These are phyloP conservation scores for Hanseniaspora singularis DNA, from an alignment of 805 yeast species.

Conservation along the genomic window DNA sequence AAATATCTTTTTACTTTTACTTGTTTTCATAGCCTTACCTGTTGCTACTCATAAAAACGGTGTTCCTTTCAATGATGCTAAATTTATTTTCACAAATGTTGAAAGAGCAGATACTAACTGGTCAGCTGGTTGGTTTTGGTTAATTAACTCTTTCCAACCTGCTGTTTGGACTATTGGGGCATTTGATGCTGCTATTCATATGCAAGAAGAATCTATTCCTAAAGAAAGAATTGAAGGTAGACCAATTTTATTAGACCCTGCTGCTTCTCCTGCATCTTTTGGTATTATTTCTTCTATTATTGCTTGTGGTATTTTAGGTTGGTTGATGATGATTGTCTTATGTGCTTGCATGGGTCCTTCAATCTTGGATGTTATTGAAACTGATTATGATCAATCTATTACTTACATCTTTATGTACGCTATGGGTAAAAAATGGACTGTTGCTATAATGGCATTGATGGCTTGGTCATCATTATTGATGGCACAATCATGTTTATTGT, in stretches of 20 bases:
- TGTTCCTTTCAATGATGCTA: conserved; percentile 35
- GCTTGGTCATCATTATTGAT: conserved; percentile 51
- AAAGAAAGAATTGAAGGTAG: conserved; percentile 33
- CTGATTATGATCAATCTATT: conserved; percentile 47
- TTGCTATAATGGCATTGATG: conserved; percentile 48
- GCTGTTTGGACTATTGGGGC: conserved; percentile 70
- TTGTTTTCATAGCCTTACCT: conserved; percentile 49
- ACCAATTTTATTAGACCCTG: conserved; percentile 14
- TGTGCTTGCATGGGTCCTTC: conserved; percentile 44
- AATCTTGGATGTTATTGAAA: conserved; percentile 32
- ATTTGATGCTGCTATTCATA: conserved; percentile 59
- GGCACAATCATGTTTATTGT: conserved; percentile 26
- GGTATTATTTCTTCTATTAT: conserved; percentile 51
- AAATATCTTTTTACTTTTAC: conserved; percentile 38
- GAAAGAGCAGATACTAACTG: conserved; percentile 41
- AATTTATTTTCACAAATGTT: conserved; percentile 43
- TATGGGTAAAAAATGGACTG: conserved; percentile 52
- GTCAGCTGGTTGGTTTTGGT: conserved; percentile 47
- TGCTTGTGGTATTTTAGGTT: conserved; percentile 48
- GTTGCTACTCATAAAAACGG: conserved; percentile 31
- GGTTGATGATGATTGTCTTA: conserved; percentile 40
- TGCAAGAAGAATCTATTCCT: conserved; percentile 58
- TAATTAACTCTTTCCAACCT: conserved; percentile 45
- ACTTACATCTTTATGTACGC: conserved; percentile 54
- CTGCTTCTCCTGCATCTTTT: conserved; percentile 40